These are phyloP conservation scores for Saccharomycopsis babjevae DNA, from an alignment of 805 yeast species.

Conservation along the genomic window DNA sequence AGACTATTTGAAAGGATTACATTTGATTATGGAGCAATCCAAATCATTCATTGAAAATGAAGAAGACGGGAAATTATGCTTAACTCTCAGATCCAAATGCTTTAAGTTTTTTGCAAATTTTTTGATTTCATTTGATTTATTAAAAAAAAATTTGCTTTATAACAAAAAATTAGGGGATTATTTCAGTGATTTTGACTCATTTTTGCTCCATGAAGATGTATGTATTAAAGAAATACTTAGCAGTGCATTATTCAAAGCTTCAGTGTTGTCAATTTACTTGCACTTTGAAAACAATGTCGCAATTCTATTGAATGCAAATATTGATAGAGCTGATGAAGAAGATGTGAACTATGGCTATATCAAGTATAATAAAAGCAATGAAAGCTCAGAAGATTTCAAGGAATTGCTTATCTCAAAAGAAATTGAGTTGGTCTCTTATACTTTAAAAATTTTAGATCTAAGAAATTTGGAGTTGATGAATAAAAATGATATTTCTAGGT, in stretches of 20 bases:
- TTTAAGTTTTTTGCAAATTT: slow-evolving; percentile 24
- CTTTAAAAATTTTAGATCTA: slow-evolving; percentile 4
- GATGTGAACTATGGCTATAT: slow-evolving; percentile 31
- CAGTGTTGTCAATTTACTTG: slow-evolving; percentile 35
- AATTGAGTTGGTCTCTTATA: neutral
- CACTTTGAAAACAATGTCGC: slow-evolving; percentile 40
- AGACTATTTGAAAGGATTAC: neutral
- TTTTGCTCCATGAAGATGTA: slow-evolving; percentile 2
- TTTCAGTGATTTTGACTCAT: slow-evolving; percentile 11
- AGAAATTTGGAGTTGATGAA: slow-evolving; percentile 1
- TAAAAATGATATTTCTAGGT: slow-evolving; percentile 2
- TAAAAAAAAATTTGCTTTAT: slow-evolving; percentile 25
- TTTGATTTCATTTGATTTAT: slow-evolving; percentile 27
- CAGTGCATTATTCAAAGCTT: slow-evolving; percentile 21
- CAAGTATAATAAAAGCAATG: neutral
- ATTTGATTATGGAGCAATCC: slow-evolving; percentile 1
- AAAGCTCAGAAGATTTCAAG: neutral
- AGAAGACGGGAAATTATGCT: neutral
- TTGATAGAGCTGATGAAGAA: slow-evolving; percentile 46
- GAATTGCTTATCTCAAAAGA: slow-evolving; percentile 1
- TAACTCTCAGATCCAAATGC: slow-evolving; percentile 4
- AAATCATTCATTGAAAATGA: neutral
- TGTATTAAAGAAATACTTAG: neutral
- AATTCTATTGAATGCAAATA: slow-evolving; percentile 25
- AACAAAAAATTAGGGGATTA: slow-evolving; percentile 17